These are phyloP conservation scores for Coprinopsis sp. DNA, from an alignment of 768 basidiomycete species.

Conservation along the genomic window DNA sequence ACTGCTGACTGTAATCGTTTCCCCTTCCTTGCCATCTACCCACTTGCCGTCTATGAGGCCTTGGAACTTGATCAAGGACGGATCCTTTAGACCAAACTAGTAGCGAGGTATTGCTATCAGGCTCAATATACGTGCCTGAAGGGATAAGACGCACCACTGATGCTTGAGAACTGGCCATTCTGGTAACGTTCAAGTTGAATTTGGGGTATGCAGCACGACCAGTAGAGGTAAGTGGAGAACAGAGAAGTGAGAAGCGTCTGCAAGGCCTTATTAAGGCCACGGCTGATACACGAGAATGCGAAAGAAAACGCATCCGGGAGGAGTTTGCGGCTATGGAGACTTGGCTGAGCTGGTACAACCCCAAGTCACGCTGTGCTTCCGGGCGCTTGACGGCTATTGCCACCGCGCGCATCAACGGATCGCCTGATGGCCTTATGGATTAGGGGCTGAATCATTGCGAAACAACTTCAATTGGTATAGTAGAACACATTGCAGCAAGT, in stretches of 20 bases:
- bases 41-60: slow-evolving; percentile 83
- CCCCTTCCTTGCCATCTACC: slow-evolving; percentile 73
- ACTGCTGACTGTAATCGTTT: slow-evolving; percentile 75
- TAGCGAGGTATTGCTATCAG: neutral
- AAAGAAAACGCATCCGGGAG: slow-evolving; percentile 2
- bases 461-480: too few relatives aligned
- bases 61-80: slow-evolving; percentile 67
- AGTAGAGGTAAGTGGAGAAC: neutral
- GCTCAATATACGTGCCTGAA: neutral
- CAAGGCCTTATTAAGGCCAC: neutral
- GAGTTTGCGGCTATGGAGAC: too few relatives aligned
- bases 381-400: too few relatives aligned
- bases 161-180: slow-evolving; percentile 60
- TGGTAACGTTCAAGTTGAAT: slow-evolving; percentile 13
- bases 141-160: slow-evolving; percentile 24
- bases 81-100: slow-evolving; percentile 75
- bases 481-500: too few relatives aligned
- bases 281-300: too few relatives aligned
- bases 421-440: too few relatives aligned
- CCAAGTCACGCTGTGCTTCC: too few relatives aligned
- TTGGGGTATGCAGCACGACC: neutral
- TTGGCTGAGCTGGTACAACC: too few relatives aligned
- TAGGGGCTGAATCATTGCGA: too few relatives aligned
- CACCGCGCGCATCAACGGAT: too few relatives aligned
- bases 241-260: neutral